Conservation (phyloP, 495 filamentous ascomycete genomes). For the Aspergillus ellipticus region DNA sequence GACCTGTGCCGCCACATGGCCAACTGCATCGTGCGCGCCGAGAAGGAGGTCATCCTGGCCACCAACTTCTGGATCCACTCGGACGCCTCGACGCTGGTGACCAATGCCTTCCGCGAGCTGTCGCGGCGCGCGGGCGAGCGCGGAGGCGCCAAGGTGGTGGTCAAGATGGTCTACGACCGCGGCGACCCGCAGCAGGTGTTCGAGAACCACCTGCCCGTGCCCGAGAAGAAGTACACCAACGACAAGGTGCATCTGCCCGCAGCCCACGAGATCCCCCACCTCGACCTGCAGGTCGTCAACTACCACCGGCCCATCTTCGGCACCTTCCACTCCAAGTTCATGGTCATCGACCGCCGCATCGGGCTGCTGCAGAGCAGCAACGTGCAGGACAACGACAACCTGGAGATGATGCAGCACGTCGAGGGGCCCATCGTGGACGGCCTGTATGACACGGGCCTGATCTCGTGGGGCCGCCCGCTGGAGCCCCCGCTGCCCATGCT, state of each 20-base stretch:
- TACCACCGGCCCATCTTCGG: conserved; percentile 69
- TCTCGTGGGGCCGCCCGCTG: conserved; percentile 65
- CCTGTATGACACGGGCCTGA: conserved; percentile 66
- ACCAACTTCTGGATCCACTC: conserved; percentile 75
- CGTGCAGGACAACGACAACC: conserved; percentile 72
- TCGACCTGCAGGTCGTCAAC: conserved; percentile 71
- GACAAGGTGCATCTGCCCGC: conserved; percentile 55
- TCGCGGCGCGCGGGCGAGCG: conserved; percentile 59
- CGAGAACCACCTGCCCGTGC: conserved; percentile 59
- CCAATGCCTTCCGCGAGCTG: conserved; percentile 64
- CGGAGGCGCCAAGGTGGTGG: conserved; percentile 53
- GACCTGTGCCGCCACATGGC: conserved; percentile 72
- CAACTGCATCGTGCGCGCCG: conserved; percentile 68
- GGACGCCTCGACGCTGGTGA: conserved; percentile 61
- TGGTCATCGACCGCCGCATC: conserved; percentile 67
- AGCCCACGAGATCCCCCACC: conserved; percentile 60
- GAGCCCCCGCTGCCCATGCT: conserved; percentile 59
- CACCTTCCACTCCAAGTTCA: conserved; percentile 75
- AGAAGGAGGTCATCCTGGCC: conserved; percentile 67
- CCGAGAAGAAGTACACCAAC: conserved; percentile 53
- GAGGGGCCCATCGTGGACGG: conserved; percentile 75
- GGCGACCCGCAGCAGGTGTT: conserved; percentile 61
- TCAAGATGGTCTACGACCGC: conserved; percentile 75
- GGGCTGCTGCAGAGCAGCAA: conserved; percentile 72
- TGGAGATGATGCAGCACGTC: conserved; percentile 76